Base-by-base conservation (phyloP, 495 filamentous ascomycete genomes). In the Emericellopsis terricola region DNA sequence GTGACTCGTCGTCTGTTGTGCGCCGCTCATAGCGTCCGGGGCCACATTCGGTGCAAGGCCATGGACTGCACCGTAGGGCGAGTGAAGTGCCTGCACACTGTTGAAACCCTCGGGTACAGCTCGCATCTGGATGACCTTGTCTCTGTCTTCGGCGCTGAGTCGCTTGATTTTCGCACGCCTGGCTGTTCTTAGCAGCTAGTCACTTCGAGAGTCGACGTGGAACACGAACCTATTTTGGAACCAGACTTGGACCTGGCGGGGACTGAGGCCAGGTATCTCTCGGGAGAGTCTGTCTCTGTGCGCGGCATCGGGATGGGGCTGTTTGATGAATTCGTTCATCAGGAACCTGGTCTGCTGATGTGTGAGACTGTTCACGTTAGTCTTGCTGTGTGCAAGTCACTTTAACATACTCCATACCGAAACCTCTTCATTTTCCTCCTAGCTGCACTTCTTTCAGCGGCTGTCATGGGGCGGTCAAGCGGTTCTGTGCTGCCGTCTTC, bases 181-280 rank as follows among this genome's bases (percentile, higher is more conserved):
- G 40, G n/a, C n/a, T n/a, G n/a, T n/a, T n/a, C n/a, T 60, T 44
- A 61, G 47, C 31, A 39, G 31, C 23, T 35, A 40, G 44, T 40
- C 31, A 47, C 37, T 24, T n/a, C n/a, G n/a, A n/a, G n/a, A n/a
- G n/a, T n/a, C n/a, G n/a, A n/a, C n/a, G n/a, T n/a, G n/a, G 36
- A 31, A 43, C 34, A 51, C 67, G 42, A 66, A 93, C 87, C 87
- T 73, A 56, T 96, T 96, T 56, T 96, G 87, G 55, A 96, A 96
- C 87, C 87, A 96, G 38, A 96, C 87, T 59, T 96, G 87, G 7
- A 96, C 87, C 50, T 96, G 87, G 38, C 87, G 73, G 27, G 87
- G 83, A 39, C 81, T 94, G 29, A 96, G 59, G 8, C 87, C 87
- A 28, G 87, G 87, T 34, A 96, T 94, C 48, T 94, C 87, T 37